Conservation (phyloP, 208 protist species). For the Acanthamoeba castellanii region DNA sequence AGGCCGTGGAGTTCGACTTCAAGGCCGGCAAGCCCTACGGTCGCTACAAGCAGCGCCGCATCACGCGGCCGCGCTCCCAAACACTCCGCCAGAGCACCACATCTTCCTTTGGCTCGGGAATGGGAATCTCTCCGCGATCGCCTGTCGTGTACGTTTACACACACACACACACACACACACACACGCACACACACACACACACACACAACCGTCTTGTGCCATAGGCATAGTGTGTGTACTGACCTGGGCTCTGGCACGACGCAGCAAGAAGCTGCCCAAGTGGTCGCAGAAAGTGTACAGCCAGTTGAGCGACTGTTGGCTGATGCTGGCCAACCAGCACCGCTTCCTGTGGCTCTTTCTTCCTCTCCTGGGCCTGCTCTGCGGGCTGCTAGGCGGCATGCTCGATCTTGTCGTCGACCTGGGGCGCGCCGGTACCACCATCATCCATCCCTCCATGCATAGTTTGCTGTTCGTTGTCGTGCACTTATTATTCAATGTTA, state of each 20-base stretch:
- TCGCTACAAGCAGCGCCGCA: background rate
- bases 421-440: background rate
- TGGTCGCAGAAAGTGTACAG: background rate
- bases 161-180: background rate
- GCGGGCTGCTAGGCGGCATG: background rate
- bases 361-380: conserved; percentile 4
- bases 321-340: conserved; percentile 17
- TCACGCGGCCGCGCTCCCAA: background rate
- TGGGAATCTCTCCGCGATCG: background rate
- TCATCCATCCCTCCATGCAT: background rate
- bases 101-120: background rate
- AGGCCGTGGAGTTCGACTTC: conserved; percentile 57
- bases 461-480: background rate
- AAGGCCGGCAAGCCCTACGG: background rate
- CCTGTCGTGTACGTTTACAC: background rate
- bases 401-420: background rate
- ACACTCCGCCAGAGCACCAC: background rate
- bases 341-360: conserved; percentile 62
- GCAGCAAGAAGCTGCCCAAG: conserved; percentile 1
- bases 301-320: background rate
- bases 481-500: background rate
- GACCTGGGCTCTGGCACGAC: background rate
- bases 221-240: background rate
- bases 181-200: too few species aligned
- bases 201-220: background rate